A percentile compares a stretch with the other conserved stretches of the same genome.
These are phyloP conservation scores for Diphasiastrum complanatum DNA, from an alignment of 83 land plant genomes.

Conservation along the genomic window DNA sequence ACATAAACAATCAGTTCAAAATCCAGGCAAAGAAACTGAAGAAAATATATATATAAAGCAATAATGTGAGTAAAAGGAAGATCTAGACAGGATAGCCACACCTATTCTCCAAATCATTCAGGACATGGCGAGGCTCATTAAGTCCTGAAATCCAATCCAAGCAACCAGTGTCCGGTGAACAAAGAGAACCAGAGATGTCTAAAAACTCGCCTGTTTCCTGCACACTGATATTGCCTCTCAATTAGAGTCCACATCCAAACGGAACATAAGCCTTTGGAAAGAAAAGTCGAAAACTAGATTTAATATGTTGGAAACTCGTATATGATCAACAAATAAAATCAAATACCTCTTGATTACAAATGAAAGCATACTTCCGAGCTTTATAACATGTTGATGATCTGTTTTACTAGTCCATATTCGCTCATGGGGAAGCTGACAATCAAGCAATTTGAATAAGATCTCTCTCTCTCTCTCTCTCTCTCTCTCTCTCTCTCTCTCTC, in stretches of 20 bases:
- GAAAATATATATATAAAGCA: no score
- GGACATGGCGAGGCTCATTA: no score
- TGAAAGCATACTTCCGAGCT: neutral
- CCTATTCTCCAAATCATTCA: no score
- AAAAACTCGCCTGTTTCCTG: slow-evolving; percentile 18
- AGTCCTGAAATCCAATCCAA: no score
- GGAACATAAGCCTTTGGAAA: neutral
- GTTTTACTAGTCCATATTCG: slow-evolving; percentile 5
- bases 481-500: neutral
- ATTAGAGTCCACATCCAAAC: neutral
- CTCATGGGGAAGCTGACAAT: neutral
- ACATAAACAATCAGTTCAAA: no score
- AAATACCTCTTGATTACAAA: slow-evolving; percentile 4
- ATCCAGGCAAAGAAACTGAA: no score
- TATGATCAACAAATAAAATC: neutral
- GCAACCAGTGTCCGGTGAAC: slow-evolving; percentile 8
- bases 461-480: neutral
- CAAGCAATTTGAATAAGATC: neutral
- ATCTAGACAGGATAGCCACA: no score
- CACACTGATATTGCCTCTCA: no score
- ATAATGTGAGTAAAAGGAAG: no score
- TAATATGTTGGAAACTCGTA: no score
- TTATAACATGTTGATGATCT: slow-evolving; percentile 1
- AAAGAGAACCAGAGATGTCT: slow-evolving; percentile 16
- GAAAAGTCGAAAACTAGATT: no score